Evolutionary conservation across 2,329 filamentous ascomycete genomes (phyloP), one percentile per base, ranked within the genome.

Genomic region (Claviceps sp.): DNA sequence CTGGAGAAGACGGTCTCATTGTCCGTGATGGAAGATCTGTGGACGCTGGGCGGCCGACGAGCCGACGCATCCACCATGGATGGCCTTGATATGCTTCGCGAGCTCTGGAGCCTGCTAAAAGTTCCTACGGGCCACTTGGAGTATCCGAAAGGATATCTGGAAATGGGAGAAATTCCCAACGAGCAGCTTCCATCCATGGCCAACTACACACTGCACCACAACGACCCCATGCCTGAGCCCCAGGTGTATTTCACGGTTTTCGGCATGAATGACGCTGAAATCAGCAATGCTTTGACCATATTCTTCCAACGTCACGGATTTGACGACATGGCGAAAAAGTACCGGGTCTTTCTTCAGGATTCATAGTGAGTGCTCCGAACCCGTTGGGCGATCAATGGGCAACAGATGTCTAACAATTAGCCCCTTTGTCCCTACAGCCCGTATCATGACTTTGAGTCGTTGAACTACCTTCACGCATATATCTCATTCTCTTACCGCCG

Each of bases 151-250:
- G 17, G 26, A 3, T 43, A 41, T 24, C 13, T 47, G 22, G 2
- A 14, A 10, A 26, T 47, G 16, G 50, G 50, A 14, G 3, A 30
- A 7, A 10, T 42, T 7, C 50, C 50, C 1, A 16, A 41, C 16
- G 50, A 51, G 44, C 50, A 41, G n/a, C 50, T 51, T 14, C 44
- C 50, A n/a, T 51, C 37, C 13, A 37, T 51, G 37, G 44, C 6
- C 16, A 47, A 51, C n/a, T 51, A 41, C 10, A 47, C 50, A 13
- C 22, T 51, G 7, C 44, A 47, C 16, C 38, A 22, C 8, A n/a
- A 37, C 16, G 19, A 47, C n/a, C 43, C 43, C 8, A 47, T 47
- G 14, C 50, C 50, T 16, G 50, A 51, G 13, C 50, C 50, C 2
- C 50, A 51, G 17, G 38, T 51, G 7, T 51, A 52, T n/a, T 44